A percentile compares a stretch with the other conserved stretches of the same genome.
Conservation (phyloP, 202 grass and related monocot species). For the Panicum virgatum region DNA sequence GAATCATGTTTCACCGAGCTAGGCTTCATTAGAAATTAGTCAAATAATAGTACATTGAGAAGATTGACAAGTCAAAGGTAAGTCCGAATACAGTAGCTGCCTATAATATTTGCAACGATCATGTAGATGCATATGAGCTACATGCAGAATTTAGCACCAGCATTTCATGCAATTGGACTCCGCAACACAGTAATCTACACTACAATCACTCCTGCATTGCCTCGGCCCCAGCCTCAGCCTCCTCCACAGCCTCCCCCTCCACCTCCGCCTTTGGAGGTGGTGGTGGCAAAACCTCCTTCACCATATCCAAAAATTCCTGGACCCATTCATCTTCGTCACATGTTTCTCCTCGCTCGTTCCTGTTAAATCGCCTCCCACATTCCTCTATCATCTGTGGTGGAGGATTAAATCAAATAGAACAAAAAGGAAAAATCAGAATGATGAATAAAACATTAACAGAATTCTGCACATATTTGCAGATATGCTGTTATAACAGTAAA, state of each 20-base stretch:
- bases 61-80: not conserved
- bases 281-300: constrained; percentile 51
- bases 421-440: not conserved
- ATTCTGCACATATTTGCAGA: not conserved
- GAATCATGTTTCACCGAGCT: not conserved
- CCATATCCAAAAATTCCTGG: constrained; percentile 40
- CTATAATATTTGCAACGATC: not conserved
- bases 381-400: constrained; percentile 47
- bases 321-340: constrained; percentile 5
- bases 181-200: not conserved
- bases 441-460: not conserved
- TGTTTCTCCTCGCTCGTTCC: constrained; percentile 21
- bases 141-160: not conserved
- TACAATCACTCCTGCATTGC: constrained; percentile 5
- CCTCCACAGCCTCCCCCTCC: not conserved
- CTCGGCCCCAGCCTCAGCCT: not conserved
- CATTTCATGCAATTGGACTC: not conserved
- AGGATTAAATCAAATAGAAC: not conserved
- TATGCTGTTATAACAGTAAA: constrained; percentile 1
- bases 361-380: constrained; percentile 42
- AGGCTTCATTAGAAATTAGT: not conserved
- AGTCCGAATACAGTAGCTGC: not conserved
- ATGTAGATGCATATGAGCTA: not conserved
- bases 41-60: not conserved
- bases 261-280: constrained; percentile 25